Evolutionary conservation across 176 grass and related monocot genomes (phyloP), one percentile per base, ranked within the genome.

Genomic region (Carex scoparia): DNA sequence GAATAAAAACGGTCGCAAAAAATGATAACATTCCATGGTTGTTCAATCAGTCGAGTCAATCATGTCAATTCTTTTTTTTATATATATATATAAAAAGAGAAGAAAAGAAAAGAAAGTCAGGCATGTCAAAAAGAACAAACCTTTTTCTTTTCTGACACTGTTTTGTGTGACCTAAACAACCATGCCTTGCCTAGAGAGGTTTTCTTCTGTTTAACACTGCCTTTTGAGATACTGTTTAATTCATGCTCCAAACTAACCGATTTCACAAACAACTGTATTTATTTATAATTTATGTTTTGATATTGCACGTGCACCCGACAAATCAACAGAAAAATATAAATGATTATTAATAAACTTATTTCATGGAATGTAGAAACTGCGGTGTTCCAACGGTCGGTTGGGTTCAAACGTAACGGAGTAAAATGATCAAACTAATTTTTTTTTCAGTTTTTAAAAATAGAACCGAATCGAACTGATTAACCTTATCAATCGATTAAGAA

Each of bases 141-240:
- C 10, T 74, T 74, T 35, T 74, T 49, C 70, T 74, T 49, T 51
- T 74, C 44, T 12, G 18, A 53, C 70, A 74, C 44, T 51, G 18
- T 48, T 48, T 12, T 74, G 70, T 74, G 14, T 0, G 63, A 65
- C 63, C 63, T 65, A 70, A 40, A 40, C 23, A 23, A 23, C 23
- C 23, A 23, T 23, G 23, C 14, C 35, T 6, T 70, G 42, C 18
- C 69, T 49, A 73, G 40, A 10, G 3, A 49, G 18, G 40, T 73
- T 73, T 73, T 73, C 69, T 48, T 40, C 69, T 73, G 69, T 73
- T 73, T 48, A 73, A 73, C 35, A 35, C 35, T 70, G 10, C 18
- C 69, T 11, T 27, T 73, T 73, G 7, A 48, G 9, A 46, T 10
- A 73, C 40, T 48, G 69, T 73, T 49, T 73, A 73, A 73, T 73